Percentiles rank a stretch among this genome's conserved stretches.
Evolutionary conservation across 257 asterid species (phyloP).

Genomic region (Paulownia fortunei): DNA sequence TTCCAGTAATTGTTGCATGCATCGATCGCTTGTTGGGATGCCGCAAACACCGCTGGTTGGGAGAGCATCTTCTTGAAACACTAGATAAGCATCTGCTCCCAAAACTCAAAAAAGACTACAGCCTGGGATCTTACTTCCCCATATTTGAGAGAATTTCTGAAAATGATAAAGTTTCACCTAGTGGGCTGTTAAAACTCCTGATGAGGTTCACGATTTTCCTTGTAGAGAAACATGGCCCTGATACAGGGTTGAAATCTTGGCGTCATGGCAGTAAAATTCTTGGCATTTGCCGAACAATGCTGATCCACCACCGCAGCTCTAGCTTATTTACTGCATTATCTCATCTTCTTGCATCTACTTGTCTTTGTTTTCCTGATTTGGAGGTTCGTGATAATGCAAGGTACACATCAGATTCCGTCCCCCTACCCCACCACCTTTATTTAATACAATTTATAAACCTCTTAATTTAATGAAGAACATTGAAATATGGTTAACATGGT

Average conservation of each 20-base stretch:
- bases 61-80: slow-evolving; percentile 76
- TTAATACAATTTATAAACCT: neutral
- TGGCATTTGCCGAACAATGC: slow-evolving; percentile 85
- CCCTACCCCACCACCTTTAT: slow-evolving; percentile 14
- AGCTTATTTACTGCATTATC: slow-evolving; percentile 73
- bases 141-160: slow-evolving; percentile 80
- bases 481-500: slow-evolving; percentile 16
- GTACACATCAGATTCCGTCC: slow-evolving; percentile 44
- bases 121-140: slow-evolving; percentile 80
- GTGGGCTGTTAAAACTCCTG: slow-evolving; percentile 78
- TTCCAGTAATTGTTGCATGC: slow-evolving; percentile 71
- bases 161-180: slow-evolving; percentile 73
- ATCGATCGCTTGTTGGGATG: slow-evolving; percentile 84
- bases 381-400: slow-evolving; percentile 97
- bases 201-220: slow-evolving; percentile 68
- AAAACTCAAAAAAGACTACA: slow-evolving; percentile 71
- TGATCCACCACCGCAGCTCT: slow-evolving; percentile 81
- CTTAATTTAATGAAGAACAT: slow-evolving; percentile 7
- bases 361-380: slow-evolving; percentile 92
- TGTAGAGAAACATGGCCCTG: slow-evolving; percentile 83
- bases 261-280: slow-evolving; percentile 84
- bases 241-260: slow-evolving; percentile 86
- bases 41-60: slow-evolving; percentile 73
- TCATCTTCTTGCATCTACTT: slow-evolving; percentile 69
- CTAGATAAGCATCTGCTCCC: slow-evolving; percentile 76